These are phyloP conservation scores for Teratosphaeria pseudoeucalypti DNA, from an alignment of 2,329 filamentous ascomycete genomes.

Conservation along the genomic window DNA sequence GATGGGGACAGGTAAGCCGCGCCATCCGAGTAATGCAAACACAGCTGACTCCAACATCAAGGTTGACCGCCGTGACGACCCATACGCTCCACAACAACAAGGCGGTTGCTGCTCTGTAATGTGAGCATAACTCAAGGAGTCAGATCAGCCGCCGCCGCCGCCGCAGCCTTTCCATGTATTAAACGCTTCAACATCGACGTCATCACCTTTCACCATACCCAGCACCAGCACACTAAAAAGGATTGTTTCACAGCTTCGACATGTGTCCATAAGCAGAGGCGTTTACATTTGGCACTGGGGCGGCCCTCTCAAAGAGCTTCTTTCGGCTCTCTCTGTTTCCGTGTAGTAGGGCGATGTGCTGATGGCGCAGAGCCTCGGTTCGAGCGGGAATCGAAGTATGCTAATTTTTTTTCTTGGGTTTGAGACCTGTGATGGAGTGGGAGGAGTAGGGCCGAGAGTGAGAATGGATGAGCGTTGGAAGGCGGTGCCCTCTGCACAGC, in stretches of 20 bases:
- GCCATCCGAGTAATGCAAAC: background rate
- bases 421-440: background rate
- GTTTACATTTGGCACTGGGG: background rate
- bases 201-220: background rate
- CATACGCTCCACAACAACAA: conserved; percentile 92
- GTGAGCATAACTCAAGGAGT: conserved; percentile 39
- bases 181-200: background rate
- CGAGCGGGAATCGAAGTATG: background rate
- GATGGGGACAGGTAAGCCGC: conserved; percentile 67
- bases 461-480: background rate
- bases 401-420: background rate
- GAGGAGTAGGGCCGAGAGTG: background rate
- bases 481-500: background rate
- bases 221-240: background rate
- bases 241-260: background rate
- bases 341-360: background rate
- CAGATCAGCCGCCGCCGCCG: background rate
- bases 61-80: conserved; percentile 57
- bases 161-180: background rate
- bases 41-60: background rate
- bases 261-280: conserved; percentile 7
- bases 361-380: background rate
- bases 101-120: conserved; percentile 92
- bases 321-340: background rate
- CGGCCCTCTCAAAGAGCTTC: background rate